Evolutionary conservation across 148 eudicot genomes (phyloP).

Genomic region (Cornus kousa): DNA sequence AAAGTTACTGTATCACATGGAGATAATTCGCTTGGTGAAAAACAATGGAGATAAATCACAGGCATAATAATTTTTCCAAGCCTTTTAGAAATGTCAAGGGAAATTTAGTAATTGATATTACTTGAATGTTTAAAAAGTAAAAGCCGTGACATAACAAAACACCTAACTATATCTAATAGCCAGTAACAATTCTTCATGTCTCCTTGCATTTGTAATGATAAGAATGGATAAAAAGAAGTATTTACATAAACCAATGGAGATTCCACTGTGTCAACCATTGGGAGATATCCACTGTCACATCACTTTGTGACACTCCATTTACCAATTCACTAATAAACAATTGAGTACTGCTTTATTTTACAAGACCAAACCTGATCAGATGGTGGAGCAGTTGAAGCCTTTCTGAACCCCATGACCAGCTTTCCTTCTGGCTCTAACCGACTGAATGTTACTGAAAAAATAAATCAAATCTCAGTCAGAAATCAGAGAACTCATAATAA

Average conservation of each 20-base stretch:
- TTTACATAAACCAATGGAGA: neutral
- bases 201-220: neutral
- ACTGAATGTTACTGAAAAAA: conserved; percentile 65
- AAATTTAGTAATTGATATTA: neutral
- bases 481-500: neutral
- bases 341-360: neutral
- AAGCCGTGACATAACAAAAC: neutral
- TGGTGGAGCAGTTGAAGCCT: conserved; percentile 39
- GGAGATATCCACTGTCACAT: neutral
- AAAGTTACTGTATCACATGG: too few species aligned
- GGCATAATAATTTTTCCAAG: neutral
- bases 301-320: neutral
- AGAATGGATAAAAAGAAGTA: neutral
- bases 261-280: neutral
- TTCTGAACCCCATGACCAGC: conserved; percentile 71
- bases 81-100: neutral
- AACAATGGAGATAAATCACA: too few species aligned
- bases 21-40: too few species aligned
- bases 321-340: neutral
- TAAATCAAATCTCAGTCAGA: conserved; percentile 6
- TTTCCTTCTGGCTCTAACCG: conserved; percentile 78
- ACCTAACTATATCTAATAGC: neutral
- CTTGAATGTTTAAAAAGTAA: neutral
- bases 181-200: neutral
- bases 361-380: conserved; percentile 50